phyloP scores from a whole-genome alignment of 768 basidiomycete species.

The Naganishia friedmannii region DNA sequence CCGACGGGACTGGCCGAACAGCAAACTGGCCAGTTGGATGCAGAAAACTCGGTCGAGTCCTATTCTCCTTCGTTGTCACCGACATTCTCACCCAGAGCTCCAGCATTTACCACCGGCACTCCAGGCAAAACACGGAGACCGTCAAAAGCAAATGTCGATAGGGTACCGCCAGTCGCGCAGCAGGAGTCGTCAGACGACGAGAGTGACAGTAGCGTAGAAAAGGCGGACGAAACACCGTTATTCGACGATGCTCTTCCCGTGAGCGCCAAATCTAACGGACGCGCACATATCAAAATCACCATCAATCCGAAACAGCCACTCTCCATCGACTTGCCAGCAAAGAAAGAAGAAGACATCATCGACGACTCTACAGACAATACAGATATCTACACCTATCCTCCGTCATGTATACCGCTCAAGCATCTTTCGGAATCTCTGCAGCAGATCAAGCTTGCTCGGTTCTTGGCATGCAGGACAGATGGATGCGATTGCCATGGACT shows the following conservation, averaged over 20 bases:
- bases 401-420: conserved; percentile 24
- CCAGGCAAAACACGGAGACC: neutral
- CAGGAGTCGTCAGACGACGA: neutral
- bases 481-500: conserved; percentile 71
- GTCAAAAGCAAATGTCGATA: neutral
- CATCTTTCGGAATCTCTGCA: conserved; percentile 20
- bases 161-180: neutral
- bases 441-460: conserved; percentile 70
- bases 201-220: neutral
- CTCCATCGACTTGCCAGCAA: neutral
- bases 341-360: neutral
- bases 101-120: neutral
- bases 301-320: conserved; percentile 21
- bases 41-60: neutral
- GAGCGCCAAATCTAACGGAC: neutral
- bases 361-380: neutral
- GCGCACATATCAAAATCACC: conserved; percentile 5
- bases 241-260: conserved; percentile 15
- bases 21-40: neutral
- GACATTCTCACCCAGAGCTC: neutral
- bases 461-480: conserved; percentile 62
- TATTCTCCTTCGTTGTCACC: neutral
- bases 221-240: conserved; percentile 9
- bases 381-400: conserved; percentile 31
- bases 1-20: neutral